Conservation (phyloP, 768 basidiomycete species). For the Hydnum rufescens region DNA sequence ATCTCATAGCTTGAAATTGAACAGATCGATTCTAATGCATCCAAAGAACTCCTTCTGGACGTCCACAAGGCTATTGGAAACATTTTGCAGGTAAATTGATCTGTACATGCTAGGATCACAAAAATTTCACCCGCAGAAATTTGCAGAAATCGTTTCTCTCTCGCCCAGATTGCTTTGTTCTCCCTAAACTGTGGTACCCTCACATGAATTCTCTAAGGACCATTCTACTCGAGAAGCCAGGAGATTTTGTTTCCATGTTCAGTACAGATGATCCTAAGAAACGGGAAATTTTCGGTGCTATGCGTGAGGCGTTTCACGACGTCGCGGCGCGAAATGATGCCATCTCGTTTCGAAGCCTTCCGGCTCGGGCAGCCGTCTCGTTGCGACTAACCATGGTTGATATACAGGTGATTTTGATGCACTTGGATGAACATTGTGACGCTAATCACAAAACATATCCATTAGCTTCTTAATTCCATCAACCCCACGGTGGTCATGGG, state of each 20-base stretch:
- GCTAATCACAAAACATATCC: too few species aligned
- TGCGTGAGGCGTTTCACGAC: conserved; percentile 43
- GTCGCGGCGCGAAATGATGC: conserved; percentile 64
- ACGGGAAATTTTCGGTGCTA: conserved; percentile 15
- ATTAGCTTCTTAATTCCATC: conserved; percentile 58
- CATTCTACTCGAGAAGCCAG: conserved; percentile 25
- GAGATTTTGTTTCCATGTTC: conserved; percentile 15
- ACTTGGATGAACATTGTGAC: conserved; percentile 1
- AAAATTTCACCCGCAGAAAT: not conserved
- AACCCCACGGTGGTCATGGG: conserved; percentile 41
- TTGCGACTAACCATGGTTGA: conserved; percentile 32
- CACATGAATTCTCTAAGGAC: conserved; percentile 30
- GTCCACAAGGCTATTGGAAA: conserved; percentile 34
- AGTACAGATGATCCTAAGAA: conserved; percentile 16
- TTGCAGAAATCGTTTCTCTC: conserved; percentile 45
- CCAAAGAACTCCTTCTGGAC: conserved; percentile 33
- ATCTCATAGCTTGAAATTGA: not conserved
- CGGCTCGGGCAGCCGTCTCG: conserved; percentile 24
- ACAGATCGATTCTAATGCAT: conserved; percentile 35
- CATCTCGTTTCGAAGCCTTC: conserved; percentile 49
- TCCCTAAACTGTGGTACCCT: conserved; percentile 44
- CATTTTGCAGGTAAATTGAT: conserved; percentile 36
- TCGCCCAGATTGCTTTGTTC: conserved; percentile 55
- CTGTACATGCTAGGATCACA: not conserved
- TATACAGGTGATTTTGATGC: conserved; percentile 27